Evolutionary conservation across 2,329 filamentous ascomycete species (phyloP).

Genomic region (Coniella vitis): DNA sequence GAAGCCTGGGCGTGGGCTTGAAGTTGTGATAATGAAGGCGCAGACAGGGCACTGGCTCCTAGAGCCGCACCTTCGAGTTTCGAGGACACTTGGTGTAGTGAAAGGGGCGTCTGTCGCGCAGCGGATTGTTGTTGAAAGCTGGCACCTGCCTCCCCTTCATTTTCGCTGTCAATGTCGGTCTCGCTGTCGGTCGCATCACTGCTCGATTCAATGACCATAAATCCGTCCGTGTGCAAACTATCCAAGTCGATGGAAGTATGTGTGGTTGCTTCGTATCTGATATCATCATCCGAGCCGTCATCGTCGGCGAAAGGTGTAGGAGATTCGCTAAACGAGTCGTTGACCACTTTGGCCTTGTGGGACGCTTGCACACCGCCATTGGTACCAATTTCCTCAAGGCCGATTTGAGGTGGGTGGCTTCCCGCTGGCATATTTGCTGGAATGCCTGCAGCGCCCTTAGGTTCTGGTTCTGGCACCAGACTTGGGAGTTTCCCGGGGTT

Average conservation of each 20-base stretch:
- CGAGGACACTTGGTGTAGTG: too few species aligned
- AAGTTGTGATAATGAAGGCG: too few species aligned
- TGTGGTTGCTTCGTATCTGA: slow-evolving; percentile 10
- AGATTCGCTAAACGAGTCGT: background rate
- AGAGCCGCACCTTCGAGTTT: background rate
- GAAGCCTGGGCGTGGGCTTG: too few species aligned
- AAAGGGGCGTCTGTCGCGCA: too few species aligned
- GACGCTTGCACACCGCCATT: background rate
- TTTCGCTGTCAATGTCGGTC: background rate
- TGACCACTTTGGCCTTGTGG: background rate
- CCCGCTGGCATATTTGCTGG: too few species aligned
- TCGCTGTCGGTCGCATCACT: background rate
- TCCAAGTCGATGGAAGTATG: background rate
- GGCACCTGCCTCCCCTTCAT: background rate
- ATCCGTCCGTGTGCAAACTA: background rate
- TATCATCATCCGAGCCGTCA: slow-evolving; percentile 6
- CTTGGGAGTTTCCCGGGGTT: too few species aligned
- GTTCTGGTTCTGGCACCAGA: too few species aligned
- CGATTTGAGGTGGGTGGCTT: too few species aligned
- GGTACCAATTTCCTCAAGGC: too few species aligned
- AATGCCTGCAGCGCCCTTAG: too few species aligned
- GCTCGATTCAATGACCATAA: slow-evolving; percentile 1
- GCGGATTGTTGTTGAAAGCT: background rate
- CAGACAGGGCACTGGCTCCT: background rate
- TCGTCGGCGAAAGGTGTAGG: background rate